Evolutionary conservation across 352 stramenopile species (phyloP).

Genomic region (Globisporangium alternatum): DNA sequence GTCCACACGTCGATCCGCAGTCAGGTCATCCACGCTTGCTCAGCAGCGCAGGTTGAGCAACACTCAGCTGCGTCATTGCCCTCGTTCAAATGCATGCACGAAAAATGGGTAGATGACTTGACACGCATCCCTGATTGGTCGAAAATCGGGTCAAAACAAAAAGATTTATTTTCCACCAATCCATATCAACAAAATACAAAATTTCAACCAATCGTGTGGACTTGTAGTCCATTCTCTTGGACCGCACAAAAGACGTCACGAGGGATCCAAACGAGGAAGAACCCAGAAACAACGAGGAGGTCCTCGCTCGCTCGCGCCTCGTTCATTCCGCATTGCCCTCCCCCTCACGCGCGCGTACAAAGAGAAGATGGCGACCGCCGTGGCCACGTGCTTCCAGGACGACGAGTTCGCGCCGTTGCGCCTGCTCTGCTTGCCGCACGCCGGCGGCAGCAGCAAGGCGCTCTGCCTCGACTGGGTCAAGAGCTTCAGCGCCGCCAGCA

Average conservation of each 20-base stretch:
- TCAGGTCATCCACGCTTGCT: not conserved
- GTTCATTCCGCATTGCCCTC: constrained; percentile 7
- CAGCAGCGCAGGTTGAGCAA: not conserved
- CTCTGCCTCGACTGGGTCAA: constrained; percentile 47
- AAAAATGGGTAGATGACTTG: constrained; percentile 5
- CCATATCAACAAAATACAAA: not conserved
- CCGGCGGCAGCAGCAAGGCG: constrained; percentile 39
- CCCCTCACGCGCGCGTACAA: not conserved
- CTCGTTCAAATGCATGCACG: not conserved
- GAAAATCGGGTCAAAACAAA: not conserved
- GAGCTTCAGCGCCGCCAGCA: constrained; percentile 28
- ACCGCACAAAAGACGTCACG: not conserved
- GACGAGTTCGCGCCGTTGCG: constrained; percentile 59
- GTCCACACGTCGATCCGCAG: not conserved
- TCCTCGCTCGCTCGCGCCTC: not conserved
- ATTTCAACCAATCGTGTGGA: not conserved
- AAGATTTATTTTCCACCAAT: not conserved
- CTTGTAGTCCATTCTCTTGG: not conserved
- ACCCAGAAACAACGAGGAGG: not conserved
- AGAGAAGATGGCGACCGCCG: constrained; percentile 33
- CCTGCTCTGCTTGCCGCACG: constrained; percentile 59
- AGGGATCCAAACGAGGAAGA: not conserved
- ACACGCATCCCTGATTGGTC: constrained; percentile 3
- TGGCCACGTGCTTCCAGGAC: constrained; percentile 59
- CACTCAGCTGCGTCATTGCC: not conserved